Evolutionary conservation across 306 rosid species (phyloP), one percentile per base, ranked within the genome.

Genomic region (Acacia confusa): DNA sequence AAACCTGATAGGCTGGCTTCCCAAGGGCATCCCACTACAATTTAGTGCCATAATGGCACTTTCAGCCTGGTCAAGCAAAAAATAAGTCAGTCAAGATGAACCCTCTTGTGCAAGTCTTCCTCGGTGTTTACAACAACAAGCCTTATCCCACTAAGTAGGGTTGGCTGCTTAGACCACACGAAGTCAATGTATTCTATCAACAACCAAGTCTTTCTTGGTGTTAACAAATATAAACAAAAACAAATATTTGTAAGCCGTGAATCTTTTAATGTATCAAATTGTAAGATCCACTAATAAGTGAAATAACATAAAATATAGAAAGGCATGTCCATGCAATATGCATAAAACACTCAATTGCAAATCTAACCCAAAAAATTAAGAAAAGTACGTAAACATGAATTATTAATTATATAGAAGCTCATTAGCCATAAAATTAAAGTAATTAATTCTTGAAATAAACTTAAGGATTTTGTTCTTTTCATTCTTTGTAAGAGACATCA

Each of bases 11-110:
- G 97, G 98, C 70, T 93, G 99, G 67, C 90, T 70, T 87, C 98
- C 99, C 88, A 96, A 61, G 65, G 85, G 88, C 98, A 96, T 86
- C 72, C 99, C 99, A 22, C 99, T 96, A 63, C 97, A 93, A 77
- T 84, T 96, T 41, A 93, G 94, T 16, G 99, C 99, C 66, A 82
- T n/a, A 38, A 93, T 92, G 24, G 99, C 99, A 72, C 97, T 93
- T 82, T 96, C 97, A 20, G 99, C 97, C 99, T 96, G 88, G 76
- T 77, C 92, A 85, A 74, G 50, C 24, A 24, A 60, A 84, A 24
- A 80, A 41, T 58, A 4, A 64, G 47, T 38, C 27, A 32, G 72
- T 82, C 70, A 82, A 38, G 27, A 82, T 12, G n/a, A 22, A 63
- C 28, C 58, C 43, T 65, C 34, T 67, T 60, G 47, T 61, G 74